Evolutionary conservation across 2,329 filamentous ascomycete species (phyloP).

Genomic region (Fusarium sp.): DNA sequence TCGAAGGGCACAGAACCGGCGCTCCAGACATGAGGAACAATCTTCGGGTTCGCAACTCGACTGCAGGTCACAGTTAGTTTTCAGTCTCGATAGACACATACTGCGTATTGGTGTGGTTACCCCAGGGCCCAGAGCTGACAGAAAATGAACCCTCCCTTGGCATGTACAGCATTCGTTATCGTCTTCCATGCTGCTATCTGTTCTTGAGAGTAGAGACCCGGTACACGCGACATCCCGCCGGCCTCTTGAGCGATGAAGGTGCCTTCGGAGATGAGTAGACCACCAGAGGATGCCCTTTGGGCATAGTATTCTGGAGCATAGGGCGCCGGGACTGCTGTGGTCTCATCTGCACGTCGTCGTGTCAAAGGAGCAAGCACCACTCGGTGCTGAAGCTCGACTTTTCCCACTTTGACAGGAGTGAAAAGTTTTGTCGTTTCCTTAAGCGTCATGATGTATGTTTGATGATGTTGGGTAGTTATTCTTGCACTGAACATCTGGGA

Average conservation of each 20-base stretch:
- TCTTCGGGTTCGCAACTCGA: constrained; percentile 32
- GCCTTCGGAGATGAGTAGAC: constrained; percentile 56
- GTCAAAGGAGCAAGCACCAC: constrained; percentile 67
- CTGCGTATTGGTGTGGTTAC: constrained; percentile 60
- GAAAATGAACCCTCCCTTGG: constrained; percentile 68
- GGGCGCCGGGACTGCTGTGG: constrained; percentile 36
- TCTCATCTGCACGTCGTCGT: constrained; percentile 58
- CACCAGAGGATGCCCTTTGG: constrained; percentile 56
- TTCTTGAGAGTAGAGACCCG: constrained; percentile 63
- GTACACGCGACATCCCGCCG: constrained; percentile 42
- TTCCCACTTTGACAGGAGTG: constrained; percentile 52
- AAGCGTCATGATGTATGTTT: constrained; percentile 7
- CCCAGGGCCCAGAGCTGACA: constrained; percentile 72
- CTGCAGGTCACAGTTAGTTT: constrained; percentile 12
- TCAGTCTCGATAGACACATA: constrained; percentile 19
- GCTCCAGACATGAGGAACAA: constrained; percentile 31
- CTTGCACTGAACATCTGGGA: not conserved
- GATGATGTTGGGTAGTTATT: not conserved
- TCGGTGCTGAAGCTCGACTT: constrained; percentile 50
- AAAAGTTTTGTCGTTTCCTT: constrained; percentile 49
- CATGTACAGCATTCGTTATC: constrained; percentile 71
- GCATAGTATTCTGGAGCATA: constrained; percentile 57
- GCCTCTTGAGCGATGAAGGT: constrained; percentile 53
- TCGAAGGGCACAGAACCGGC: constrained; percentile 28
- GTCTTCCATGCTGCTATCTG: constrained; percentile 69